These are phyloP conservation scores for Chaetomium cochliodes DNA, from an alignment of 495 filamentous ascomycete genomes.

Conservation along the genomic window DNA sequence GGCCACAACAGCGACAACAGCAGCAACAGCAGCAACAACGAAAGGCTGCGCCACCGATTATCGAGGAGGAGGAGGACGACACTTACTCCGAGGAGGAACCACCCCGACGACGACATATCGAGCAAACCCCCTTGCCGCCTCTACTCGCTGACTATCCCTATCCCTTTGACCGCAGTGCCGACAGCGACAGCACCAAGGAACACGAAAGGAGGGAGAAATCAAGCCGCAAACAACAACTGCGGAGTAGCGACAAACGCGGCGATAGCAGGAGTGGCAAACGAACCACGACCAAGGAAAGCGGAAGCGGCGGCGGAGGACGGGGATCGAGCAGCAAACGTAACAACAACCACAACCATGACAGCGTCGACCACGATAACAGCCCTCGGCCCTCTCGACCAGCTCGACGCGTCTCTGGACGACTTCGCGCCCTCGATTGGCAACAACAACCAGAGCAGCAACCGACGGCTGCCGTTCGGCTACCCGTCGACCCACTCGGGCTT, in stretches of 20 bases:
- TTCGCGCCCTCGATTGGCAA: constrained; percentile 56
- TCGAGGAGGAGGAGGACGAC: constrained; percentile 25
- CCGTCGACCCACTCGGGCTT: constrained; percentile 78
- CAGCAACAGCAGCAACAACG: not conserved
- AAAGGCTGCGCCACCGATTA: constrained; percentile 17
- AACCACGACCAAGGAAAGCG: constrained; percentile 27
- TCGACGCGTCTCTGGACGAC: constrained; percentile 74
- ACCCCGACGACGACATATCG: constrained; percentile 26
- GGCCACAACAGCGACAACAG: constrained; percentile 8
- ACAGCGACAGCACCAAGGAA: not conserved
- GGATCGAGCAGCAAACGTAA: not conserved
- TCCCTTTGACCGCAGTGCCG: constrained; percentile 10
- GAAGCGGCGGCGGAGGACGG: constrained; percentile 8
- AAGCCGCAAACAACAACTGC: constrained; percentile 16
- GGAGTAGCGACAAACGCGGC: constrained; percentile 17
- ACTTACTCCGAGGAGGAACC: constrained; percentile 12
- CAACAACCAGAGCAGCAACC: constrained; percentile 38
- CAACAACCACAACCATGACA: constrained; percentile 23
- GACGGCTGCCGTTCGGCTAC: constrained; percentile 56
- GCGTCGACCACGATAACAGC: constrained; percentile 50
- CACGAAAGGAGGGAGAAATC: constrained; percentile 2
- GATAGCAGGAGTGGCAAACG: constrained; percentile 21
- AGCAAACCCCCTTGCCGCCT: constrained; percentile 27
- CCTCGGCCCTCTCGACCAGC: constrained; percentile 61
- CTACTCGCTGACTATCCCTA: constrained; percentile 25